phyloP scores from a whole-genome alignment of 768 basidiomycete species.

The Rhodotorula diobovata region DNA sequence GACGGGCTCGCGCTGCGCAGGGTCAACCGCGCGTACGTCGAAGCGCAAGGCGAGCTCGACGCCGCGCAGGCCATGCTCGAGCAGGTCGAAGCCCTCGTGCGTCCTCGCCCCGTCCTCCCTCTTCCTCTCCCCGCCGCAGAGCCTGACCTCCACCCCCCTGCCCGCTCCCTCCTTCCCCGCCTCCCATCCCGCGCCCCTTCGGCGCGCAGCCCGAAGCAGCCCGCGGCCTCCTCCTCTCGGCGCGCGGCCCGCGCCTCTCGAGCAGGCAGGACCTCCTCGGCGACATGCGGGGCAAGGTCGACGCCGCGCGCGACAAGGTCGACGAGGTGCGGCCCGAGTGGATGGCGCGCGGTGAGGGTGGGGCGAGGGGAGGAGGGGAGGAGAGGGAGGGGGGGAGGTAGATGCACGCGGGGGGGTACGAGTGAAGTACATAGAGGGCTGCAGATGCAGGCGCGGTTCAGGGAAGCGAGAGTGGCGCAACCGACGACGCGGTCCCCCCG shows the following conservation, averaged over 20 bases:
- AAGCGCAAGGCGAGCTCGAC: slow-evolving; percentile 12
- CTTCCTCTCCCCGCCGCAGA: background rate
- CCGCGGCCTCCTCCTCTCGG: background rate
- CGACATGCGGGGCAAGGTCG: background rate
- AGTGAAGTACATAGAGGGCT: too few relatives aligned
- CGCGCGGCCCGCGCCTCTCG: background rate
- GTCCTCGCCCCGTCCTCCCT: background rate
- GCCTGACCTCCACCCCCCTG: background rate
- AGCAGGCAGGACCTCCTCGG: background rate
- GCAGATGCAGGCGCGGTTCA: too few relatives aligned
- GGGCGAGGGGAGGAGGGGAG: background rate
- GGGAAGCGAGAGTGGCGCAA: too few relatives aligned
- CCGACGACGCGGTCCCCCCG: too few relatives aligned
- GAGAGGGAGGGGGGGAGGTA: background rate
- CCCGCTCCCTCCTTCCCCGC: background rate
- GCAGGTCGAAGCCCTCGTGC: slow-evolving; percentile 13
- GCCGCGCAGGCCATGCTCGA: slow-evolving; percentile 14
- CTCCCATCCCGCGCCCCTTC: too few relatives aligned
- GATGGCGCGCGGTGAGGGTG: background rate
- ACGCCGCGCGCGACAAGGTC: background rate
- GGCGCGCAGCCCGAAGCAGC: background rate
- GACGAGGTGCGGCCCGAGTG: slow-evolving; percentile 10
- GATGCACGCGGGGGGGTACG: too few relatives aligned
- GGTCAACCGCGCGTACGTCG: slow-evolving; percentile 9
- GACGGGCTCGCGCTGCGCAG: background rate